These are phyloP conservation scores for Coniella vitis DNA, from an alignment of 2,329 filamentous ascomycete genomes.

Conservation along the genomic window DNA sequence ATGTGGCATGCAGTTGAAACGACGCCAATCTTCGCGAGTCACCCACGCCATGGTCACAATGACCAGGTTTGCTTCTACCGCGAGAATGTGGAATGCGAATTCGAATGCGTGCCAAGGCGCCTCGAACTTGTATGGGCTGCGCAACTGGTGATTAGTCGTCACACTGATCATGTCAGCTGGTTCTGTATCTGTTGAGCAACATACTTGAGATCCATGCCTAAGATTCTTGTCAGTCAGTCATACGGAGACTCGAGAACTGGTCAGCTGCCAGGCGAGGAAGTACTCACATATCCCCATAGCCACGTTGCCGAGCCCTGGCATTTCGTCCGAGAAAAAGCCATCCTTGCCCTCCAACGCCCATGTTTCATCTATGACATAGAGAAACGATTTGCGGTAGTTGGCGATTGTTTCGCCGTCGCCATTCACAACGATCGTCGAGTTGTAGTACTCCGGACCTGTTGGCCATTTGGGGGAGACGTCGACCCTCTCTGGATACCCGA, in stretches of 20 bases:
- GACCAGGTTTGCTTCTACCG: slow-evolving; percentile 51
- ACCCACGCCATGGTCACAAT: slow-evolving; percentile 72
- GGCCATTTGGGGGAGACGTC: slow-evolving; percentile 46
- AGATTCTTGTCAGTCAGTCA: slow-evolving; percentile 1
- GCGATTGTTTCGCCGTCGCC: slow-evolving; percentile 50
- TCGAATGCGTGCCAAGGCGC: slow-evolving; percentile 42
- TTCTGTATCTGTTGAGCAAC: too few relatives aligned
- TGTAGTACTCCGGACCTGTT: slow-evolving; percentile 46
- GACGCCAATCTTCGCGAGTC: slow-evolving; percentile 40
- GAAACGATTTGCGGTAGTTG: slow-evolving; percentile 54
- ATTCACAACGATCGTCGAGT: slow-evolving; percentile 47
- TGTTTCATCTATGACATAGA: slow-evolving; percentile 54
- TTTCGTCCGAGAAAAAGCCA: slow-evolving; percentile 13
- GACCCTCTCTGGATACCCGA: slow-evolving; percentile 68
- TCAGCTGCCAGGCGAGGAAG: not conserved
- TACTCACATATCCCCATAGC: slow-evolving; percentile 53
- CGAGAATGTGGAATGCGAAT: slow-evolving; percentile 50
- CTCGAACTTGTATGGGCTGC: slow-evolving; percentile 44
- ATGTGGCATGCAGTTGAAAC: slow-evolving; percentile 32
- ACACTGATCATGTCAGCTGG: too few relatives aligned
- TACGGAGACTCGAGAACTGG: not conserved
- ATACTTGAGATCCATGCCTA: slow-evolving; percentile 51
- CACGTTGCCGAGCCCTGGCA: slow-evolving; percentile 43
- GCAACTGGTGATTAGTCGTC: too few relatives aligned
- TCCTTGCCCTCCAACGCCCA: slow-evolving; percentile 47